Conservation (phyloP, 179 eudicot species). For the Corrigiola litoralis region DNA sequence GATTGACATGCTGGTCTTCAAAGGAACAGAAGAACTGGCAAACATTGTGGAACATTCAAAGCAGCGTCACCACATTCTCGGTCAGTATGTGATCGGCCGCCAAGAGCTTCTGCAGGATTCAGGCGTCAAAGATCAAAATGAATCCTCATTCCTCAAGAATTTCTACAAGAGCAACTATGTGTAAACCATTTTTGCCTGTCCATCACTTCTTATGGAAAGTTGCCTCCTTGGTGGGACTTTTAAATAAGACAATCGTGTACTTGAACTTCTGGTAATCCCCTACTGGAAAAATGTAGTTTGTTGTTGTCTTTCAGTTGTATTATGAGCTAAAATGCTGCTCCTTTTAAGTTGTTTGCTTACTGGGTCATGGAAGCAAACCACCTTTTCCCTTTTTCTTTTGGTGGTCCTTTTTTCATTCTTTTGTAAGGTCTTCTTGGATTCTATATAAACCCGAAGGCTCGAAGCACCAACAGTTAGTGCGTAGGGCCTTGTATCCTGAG, state of each 20-base stretch:
- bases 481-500: too few relatives aligned
- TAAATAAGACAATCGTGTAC: constrained; percentile 20
- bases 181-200: constrained; percentile 26
- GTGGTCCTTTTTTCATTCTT: too few relatives aligned
- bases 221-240: not conserved
- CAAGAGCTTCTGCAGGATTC: constrained; percentile 48
- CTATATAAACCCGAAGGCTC: too few relatives aligned
- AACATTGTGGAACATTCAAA: constrained; percentile 76
- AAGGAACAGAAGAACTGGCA: constrained; percentile 71
- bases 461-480: too few relatives aligned
- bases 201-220: not conserved
- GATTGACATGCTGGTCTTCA: constrained; percentile 79
- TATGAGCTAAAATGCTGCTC: constrained; percentile 17
- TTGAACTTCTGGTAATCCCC: constrained; percentile 15
- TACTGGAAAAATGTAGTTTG: constrained; percentile 6
- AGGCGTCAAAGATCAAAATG: constrained; percentile 55
- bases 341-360: constrained; percentile 3
- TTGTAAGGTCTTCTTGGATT: too few relatives aligned
- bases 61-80: constrained; percentile 87
- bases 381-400: too few relatives aligned
- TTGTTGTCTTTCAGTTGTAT: constrained; percentile 1
- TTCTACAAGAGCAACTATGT: constrained; percentile 73
- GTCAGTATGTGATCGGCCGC: constrained; percentile 76
- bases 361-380: not conserved
- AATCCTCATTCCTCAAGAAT: constrained; percentile 58